Evolutionary conservation across 2,329 filamentous ascomycete genomes (phyloP), one percentile per base, ranked within the genome.

Genomic region (Calonectria naviculata): DNA sequence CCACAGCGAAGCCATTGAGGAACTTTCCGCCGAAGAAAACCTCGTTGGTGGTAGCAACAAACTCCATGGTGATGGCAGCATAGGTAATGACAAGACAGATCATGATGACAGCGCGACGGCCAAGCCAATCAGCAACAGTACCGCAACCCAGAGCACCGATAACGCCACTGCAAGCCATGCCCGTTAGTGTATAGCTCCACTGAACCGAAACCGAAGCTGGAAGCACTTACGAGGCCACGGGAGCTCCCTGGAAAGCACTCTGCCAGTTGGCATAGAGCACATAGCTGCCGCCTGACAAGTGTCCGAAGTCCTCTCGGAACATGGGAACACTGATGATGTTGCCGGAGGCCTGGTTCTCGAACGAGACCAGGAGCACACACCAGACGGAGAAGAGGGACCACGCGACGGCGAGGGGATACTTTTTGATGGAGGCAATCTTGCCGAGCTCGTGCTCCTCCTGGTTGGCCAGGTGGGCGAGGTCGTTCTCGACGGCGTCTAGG

Each of bases 291-390:
- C 81, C 78, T 52, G 79, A 84, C 8, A 74, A 65, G 52, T 79
- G 73, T 0, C 84, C 85, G 74, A 87, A 87, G 72, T 87, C 84
- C 69, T 86, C 81, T 38, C 84, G 80, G 74, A 87, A 87, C 65
- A 83, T 70, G 2, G 85, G 85, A n/a, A 87, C 84, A 26, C 83
- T 81, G 46, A 86, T 79, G 28, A 85, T 81, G 64, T 78, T 83
- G 7, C 84, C 83, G 4, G 81, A 76, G 26, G 84, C 84, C 70
- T 85, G 83, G 68, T 83, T 83, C 70, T 86, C 84, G 58, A 85
- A 86, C 38, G 78, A 80, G 52, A 83, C 80, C 24, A 85, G 80
- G 10, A 86, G 68, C 4, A 84, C 77, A 17, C 79, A 76, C 82
- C 83, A 86, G 10, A 83, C 80, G 31, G 83, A 82, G 69, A 81